phyloP scores from a whole-genome alignment of 2,329 filamentous ascomycete species.

The Berkeleyomyces basicola region DNA sequence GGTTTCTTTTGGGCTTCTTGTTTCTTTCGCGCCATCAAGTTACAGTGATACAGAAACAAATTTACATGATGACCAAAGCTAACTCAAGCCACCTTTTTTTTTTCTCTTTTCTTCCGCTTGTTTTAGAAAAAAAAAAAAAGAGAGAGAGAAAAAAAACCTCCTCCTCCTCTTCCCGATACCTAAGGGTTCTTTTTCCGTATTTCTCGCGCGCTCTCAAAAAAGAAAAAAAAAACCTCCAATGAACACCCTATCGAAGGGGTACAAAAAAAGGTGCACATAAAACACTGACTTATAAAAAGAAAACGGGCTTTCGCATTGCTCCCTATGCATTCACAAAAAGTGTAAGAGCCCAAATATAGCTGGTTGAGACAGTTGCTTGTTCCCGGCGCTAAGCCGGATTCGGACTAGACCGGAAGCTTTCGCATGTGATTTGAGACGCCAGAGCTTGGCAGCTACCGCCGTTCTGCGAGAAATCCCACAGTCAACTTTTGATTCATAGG shows the following conservation, averaged over 20 bases:
- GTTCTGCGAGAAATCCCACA: not conserved
- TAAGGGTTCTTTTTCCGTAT: too few species aligned
- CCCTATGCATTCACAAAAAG: not conserved
- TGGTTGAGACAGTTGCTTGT: conserved; percentile 5
- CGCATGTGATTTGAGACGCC: not conserved
- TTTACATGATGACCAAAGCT: not conserved
- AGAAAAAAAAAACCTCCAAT: not conserved
- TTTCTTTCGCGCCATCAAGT: not conserved
- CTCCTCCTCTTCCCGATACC: too few species aligned
- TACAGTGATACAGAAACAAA: not conserved
- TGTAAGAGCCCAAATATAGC: not conserved
- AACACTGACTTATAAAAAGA: not conserved
- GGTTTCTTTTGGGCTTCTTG: not conserved
- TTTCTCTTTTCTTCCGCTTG: too few species aligned
- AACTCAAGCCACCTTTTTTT: too few species aligned
- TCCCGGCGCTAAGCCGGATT: conserved; percentile 13
- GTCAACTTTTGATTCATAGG: not conserved
- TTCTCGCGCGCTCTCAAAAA: not conserved
- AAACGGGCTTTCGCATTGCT: not conserved
- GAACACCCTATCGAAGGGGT: not conserved
- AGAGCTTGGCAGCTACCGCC: not conserved
- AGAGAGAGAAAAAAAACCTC: too few species aligned
- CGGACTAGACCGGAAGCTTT: not conserved
- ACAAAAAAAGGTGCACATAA: not conserved
- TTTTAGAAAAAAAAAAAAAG: too few species aligned